These are phyloP conservation scores for Cytauxzoon felis DNA, from an alignment of 169 alveolate genomes.

Conservation along the genomic window DNA sequence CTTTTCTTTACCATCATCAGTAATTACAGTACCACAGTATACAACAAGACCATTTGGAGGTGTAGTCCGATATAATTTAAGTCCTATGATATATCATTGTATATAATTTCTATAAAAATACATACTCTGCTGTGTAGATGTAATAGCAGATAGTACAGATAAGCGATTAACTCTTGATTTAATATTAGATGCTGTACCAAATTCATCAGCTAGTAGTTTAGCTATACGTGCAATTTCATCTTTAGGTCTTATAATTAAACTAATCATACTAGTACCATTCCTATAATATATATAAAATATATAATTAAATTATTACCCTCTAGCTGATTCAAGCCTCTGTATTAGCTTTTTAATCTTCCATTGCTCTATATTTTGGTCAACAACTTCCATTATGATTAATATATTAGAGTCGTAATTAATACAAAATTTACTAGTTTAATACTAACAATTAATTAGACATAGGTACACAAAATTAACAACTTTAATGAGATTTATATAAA, in stretches of 20 bases:
- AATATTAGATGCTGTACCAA: slow-evolving; percentile 96
- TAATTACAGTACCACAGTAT: slow-evolving; percentile 94
- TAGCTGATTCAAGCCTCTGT: slow-evolving; percentile 84
- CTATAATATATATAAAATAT: slow-evolving; percentile 18
- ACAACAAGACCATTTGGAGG: slow-evolving; percentile 98
- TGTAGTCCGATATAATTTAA: slow-evolving; percentile 91
- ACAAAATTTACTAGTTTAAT: neutral
- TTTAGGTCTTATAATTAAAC: slow-evolving; percentile 93
- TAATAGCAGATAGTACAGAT: slow-evolving; percentile 96
- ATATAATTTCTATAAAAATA: neutral
- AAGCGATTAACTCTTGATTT: slow-evolving; percentile 95
- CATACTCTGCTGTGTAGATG: slow-evolving; percentile 94
- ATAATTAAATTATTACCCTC: slow-evolving; percentile 74
- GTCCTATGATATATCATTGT: slow-evolving; percentile 58
- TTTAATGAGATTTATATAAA: too few species aligned
- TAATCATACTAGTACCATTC: slow-evolving; percentile 96
- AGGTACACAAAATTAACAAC: too few species aligned
- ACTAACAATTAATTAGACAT: too few species aligned
- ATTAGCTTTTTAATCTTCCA: slow-evolving; percentile 91
- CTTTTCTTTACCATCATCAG: slow-evolving; percentile 95
- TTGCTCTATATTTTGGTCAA: slow-evolving; percentile 84
- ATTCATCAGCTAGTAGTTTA: slow-evolving; percentile 92
- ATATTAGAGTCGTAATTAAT: neutral
- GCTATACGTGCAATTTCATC: slow-evolving; percentile 91
- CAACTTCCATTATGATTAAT: slow-evolving; percentile 50